Base-by-base conservation (phyloP, 495 filamentous ascomycete species). In the Hypoxylon fragiforme region DNA sequence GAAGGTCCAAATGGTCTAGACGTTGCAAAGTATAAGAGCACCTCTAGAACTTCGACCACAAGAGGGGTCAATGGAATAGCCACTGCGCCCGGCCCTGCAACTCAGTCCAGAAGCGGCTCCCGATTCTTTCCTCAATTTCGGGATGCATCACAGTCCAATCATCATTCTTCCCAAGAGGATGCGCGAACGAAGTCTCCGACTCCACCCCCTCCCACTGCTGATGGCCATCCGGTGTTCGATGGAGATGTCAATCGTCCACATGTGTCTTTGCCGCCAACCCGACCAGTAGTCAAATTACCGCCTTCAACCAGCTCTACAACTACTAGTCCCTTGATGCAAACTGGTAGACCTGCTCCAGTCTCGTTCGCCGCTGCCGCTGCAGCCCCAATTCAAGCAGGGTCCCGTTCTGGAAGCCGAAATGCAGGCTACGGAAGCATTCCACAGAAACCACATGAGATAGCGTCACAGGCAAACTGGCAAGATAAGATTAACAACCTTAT, bases 131-230 rank as follows among this genome's bases (percentile, higher is more conserved):
- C 88, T 11, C 65, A 54, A 1, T 22, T 56, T 14, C 51, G 58
- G 26, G 58, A 51, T 7, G n/a, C 16, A n/a, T n/a, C n/a, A 7
- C 53, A 48, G 6, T 15, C 12, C 3, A 39, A 47, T 9, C 45
- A 55, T 31, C 16, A 20, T 15, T 38, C 40, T 30, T 12, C 12
- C 18, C 53, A 44, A 11, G 55, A 69, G 12, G 34, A 57, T 2
- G 36, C 44, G 0, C 69, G 74, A 4, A 67, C 68, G 15, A 70
- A 70, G n/a, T 80, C 80, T 0, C 79, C 80, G 0, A 89, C 87
- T 1, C 87, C 88, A 1, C 88, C 89, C 26, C 88, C 89, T 4
- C 87, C 88, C 0, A 88, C 89, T 43, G 85, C 82, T 50, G 78
- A 71, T 31, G 77, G 76, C 15, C 88, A 92, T 61, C 88, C 88